These are phyloP conservation scores for Colletotrichum sp. DNA, from an alignment of 2,329 filamentous ascomycete genomes.

Conservation along the genomic window DNA sequence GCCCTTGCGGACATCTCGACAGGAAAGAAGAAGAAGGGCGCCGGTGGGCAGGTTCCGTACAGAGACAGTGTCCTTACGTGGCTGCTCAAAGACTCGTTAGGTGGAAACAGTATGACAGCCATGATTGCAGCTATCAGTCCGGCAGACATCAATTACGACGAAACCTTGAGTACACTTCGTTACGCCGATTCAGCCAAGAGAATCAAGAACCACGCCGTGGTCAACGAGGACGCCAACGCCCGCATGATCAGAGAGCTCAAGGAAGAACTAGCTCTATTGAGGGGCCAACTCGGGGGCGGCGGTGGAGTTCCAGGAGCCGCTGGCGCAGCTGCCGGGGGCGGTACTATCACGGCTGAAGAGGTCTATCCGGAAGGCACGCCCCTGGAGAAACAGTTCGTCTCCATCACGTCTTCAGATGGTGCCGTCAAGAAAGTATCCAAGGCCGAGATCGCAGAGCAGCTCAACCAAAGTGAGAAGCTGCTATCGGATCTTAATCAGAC, in stretches of 20 bases:
- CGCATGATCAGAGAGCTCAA: conserved; percentile 99
- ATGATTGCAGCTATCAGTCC: conserved; percentile 99
- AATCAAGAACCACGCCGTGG: conserved; percentile 99
- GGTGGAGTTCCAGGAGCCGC: conserved; percentile 47
- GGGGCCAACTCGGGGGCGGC: conserved; percentile 78
- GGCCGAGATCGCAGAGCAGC: conserved; percentile 95
- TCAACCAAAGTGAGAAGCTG: conserved; percentile 95
- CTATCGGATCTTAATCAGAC: conserved; percentile 97
- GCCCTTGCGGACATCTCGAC: conserved; percentile 90
- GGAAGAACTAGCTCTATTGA: conserved; percentile 85
- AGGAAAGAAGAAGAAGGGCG: conserved; percentile 81
- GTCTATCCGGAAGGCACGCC: conserved; percentile 93
- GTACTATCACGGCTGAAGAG: conserved; percentile 68
- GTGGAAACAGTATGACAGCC: conserved; percentile 98
- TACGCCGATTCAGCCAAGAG: conserved; percentile 98
- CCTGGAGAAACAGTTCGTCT: conserved; percentile 94
- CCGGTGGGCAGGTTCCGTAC: conserved; percentile 82
- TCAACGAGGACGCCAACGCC: conserved; percentile 98
- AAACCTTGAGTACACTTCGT: conserved; percentile 91
- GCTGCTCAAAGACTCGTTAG: conserved; percentile 94
- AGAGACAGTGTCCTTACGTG: conserved; percentile 96
- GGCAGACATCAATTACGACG: conserved; percentile 98
- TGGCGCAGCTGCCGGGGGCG: conserved; percentile 45
- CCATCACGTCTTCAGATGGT: conserved; percentile 86
- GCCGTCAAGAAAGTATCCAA: conserved; percentile 95